Conservation (phyloP, 169 alveolate species). For the Eimeria acervulina region DNA sequence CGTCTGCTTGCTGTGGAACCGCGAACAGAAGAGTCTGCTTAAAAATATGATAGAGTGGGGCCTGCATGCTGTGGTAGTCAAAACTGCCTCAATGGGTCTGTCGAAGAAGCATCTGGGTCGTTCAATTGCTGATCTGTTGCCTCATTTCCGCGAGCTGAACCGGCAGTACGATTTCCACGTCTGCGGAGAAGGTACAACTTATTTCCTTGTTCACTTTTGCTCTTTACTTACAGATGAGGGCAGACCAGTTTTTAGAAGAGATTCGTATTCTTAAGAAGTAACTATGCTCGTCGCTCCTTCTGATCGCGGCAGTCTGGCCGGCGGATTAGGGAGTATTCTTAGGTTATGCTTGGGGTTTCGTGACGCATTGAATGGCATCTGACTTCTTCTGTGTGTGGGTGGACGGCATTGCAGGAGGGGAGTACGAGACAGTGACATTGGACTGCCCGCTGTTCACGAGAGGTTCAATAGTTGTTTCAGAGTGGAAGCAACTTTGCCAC, state of each 20-base stretch:
- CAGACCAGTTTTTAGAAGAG: neutral
- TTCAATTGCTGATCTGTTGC: conserved; percentile 87
- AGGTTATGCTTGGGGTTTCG: neutral
- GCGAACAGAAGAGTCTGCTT: conserved; percentile 77
- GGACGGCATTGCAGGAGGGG: conserved; percentile 94
- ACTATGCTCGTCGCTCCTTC: neutral
- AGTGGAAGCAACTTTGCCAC: conserved; percentile 54
- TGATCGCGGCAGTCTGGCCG: neutral
- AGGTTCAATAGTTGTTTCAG: conserved; percentile 8
- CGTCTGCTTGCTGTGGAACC: conserved; percentile 72
- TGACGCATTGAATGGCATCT: neutral
- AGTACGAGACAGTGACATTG: conserved; percentile 96
- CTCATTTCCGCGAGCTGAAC: conserved; percentile 78
- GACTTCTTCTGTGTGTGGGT: neutral
- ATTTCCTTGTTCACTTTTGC: neutral
- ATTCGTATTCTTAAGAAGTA: neutral
- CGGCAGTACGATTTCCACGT: conserved; percentile 96
- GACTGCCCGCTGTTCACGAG: conserved; percentile 83
- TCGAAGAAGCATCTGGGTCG: conserved; percentile 94
- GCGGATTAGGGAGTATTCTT: neutral
- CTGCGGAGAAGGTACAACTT: conserved; percentile 97
- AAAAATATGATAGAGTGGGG: conserved; percentile 77
- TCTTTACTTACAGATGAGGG: neutral
- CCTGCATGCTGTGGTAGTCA: conserved; percentile 82
- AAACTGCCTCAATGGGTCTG: conserved; percentile 93